A percentile compares a stretch with the other conserved stretches of the same genome.
These are phyloP conservation scores for Violaceomyces palustris DNA, from an alignment of 1,284 basidiomycete species.

Conservation along the genomic window DNA sequence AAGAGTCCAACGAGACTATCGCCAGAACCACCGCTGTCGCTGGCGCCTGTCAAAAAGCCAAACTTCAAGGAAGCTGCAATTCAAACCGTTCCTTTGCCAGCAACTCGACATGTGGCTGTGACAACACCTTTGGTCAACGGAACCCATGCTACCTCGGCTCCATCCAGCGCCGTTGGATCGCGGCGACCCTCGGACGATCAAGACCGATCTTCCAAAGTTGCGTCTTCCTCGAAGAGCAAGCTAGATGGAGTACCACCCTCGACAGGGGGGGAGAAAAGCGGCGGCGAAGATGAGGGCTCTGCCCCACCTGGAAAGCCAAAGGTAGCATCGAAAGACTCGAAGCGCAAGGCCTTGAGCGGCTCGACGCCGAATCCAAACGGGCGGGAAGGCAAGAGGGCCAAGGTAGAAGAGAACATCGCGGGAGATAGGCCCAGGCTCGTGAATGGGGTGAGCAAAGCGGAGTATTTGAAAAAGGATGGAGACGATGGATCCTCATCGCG, in stretches of 20 bases:
- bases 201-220: conserved; percentile 17
- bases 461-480: too few relatives aligned
- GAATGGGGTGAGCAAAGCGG: too few relatives aligned
- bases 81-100: conserved; percentile 17
- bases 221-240: conserved; percentile 38
- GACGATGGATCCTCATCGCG: too few relatives aligned
- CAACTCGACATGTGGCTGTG: too few relatives aligned
- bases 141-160: background rate
- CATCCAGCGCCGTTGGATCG: conserved; percentile 3
- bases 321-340: too few relatives aligned
- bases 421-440: too few relatives aligned
- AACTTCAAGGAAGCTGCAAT: conserved; percentile 23
- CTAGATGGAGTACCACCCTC: conserved; percentile 9
- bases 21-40: conserved; percentile 17
- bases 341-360: too few relatives aligned
- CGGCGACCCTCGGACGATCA: conserved; percentile 4
- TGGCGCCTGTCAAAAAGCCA: background rate
- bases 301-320: too few relatives aligned
- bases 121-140: too few relatives aligned
- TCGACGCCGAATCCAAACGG: too few relatives aligned
- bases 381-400: too few relatives aligned
- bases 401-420: too few relatives aligned
- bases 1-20: conserved; percentile 23
- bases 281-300: background rate
- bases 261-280: background rate